phyloP scores from a whole-genome alignment of 805 yeast genomes.

The Barnettozyma salicaria region DNA sequence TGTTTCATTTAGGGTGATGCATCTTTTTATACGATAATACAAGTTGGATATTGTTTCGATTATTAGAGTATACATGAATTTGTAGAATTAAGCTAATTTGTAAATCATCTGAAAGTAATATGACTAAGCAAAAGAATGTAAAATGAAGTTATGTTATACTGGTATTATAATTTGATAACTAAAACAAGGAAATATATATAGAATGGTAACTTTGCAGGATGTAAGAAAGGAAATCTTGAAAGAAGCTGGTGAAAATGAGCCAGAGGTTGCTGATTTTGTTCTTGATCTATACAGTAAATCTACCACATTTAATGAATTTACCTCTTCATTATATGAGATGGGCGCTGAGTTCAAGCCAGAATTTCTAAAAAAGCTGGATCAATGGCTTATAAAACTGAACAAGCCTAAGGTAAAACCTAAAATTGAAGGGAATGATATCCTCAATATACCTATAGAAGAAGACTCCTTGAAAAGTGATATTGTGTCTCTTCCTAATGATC shows the following conservation, averaged over 20 bases:
- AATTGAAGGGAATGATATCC: conserved; percentile 7
- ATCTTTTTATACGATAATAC: too few species aligned
- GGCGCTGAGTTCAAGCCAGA: conserved; percentile 37
- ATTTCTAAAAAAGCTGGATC: conserved; percentile 18
- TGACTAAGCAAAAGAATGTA: too few species aligned
- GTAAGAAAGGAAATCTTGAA: conserved; percentile 17
- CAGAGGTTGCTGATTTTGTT: conserved; percentile 41
- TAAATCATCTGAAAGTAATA: too few species aligned
- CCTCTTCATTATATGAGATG: conserved; percentile 32
- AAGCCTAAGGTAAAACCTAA: neutral
- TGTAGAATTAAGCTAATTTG: too few species aligned
- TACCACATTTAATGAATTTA: conserved; percentile 30
- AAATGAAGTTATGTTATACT: too few species aligned
- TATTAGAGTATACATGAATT: too few species aligned
- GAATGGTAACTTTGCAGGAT: conserved; percentile 4
- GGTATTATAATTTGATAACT: too few species aligned
- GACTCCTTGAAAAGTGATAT: conserved; percentile 4
- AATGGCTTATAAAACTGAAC: conserved; percentile 1
- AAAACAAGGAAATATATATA: too few species aligned
- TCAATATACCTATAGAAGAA: conserved; percentile 16
- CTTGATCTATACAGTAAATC: conserved; percentile 33
- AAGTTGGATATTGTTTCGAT: too few species aligned
- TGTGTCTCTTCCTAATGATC: conserved; percentile 19
- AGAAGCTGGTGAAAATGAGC: conserved; percentile 35
- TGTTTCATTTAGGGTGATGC: too few species aligned